Conservation (phyloP, 2,329 filamentous ascomycete species). For the Ophiosphaerella narmari region DNA sequence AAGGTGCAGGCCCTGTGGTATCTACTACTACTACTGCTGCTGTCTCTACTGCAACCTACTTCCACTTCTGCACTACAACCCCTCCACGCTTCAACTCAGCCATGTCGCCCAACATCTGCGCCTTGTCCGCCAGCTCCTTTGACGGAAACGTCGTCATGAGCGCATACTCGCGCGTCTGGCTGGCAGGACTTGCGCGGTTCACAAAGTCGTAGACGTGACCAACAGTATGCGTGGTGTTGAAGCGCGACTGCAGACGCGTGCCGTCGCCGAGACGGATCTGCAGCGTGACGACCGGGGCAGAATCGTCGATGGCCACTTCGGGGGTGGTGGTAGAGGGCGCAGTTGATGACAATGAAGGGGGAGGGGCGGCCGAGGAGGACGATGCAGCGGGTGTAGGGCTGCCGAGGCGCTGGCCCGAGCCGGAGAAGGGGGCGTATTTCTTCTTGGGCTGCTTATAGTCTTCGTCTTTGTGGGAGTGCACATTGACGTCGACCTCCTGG, state of each 20-base stretch:
- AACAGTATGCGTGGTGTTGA: conserved; percentile 79
- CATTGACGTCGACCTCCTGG: conserved; percentile 78
- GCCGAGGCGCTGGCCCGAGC: conserved; percentile 73
- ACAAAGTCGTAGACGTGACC: conserved; percentile 79
- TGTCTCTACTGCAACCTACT: conserved; percentile 17
- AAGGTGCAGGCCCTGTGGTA: too few relatives aligned
- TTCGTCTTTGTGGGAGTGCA: conserved; percentile 73
- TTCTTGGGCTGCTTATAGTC: conserved; percentile 74
- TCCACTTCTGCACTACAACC: conserved; percentile 63
- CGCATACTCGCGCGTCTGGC: conserved; percentile 67
- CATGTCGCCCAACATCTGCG: conserved; percentile 53
- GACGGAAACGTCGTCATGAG: conserved; percentile 83
- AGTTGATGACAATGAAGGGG: conserved; percentile 30
- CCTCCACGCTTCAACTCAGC: conserved; percentile 58
- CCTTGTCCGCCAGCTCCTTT: conserved; percentile 75
- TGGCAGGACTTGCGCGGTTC: conserved; percentile 63
- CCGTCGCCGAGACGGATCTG: conserved; percentile 81
- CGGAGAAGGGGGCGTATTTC: conserved; percentile 75
- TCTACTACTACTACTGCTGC: too few relatives aligned
- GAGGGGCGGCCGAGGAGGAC: conserved; percentile 14
- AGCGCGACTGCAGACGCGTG: conserved; percentile 75
- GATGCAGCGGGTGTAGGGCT: conserved; percentile 72
- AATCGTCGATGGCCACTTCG: conserved; percentile 61
- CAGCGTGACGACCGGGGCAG: conserved; percentile 70
- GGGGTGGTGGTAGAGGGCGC: conserved; percentile 39